Evolutionary conservation across 2,329 filamentous ascomycete genomes (phyloP).

Genomic region (Scorias spongiosa): DNA sequence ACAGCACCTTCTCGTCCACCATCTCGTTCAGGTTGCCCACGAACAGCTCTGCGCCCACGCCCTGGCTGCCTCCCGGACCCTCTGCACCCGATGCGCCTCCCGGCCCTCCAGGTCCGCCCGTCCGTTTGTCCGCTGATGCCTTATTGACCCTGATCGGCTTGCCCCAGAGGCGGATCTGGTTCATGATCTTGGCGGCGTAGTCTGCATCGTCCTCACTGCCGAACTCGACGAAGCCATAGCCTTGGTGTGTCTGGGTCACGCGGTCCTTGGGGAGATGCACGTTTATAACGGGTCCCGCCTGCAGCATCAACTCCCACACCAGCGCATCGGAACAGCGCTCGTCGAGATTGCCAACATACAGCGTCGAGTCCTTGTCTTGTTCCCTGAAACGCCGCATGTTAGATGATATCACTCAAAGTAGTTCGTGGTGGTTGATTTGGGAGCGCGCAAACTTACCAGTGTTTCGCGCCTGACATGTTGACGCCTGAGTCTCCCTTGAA

Average conservation of each 20-base stretch:
- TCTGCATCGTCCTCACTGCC: slow-evolving; percentile 90
- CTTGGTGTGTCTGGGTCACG: slow-evolving; percentile 91
- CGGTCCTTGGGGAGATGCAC: slow-evolving; percentile 97
- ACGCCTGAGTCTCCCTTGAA: slow-evolving; percentile 4
- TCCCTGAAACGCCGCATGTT: slow-evolving; percentile 44
- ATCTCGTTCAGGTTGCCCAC: slow-evolving; percentile 88
- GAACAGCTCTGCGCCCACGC: slow-evolving; percentile 87
- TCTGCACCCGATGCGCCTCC: slow-evolving; percentile 29
- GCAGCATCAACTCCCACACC: slow-evolving; percentile 96
- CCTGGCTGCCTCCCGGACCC: slow-evolving; percentile 67
- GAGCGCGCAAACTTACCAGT: slow-evolving; percentile 44
- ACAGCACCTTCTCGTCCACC: slow-evolving; percentile 90
- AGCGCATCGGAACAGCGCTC: slow-evolving; percentile 83
- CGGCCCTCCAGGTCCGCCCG: slow-evolving; percentile 77
- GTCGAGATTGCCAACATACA: slow-evolving; percentile 97
- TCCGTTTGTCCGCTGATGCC: slow-evolving; percentile 82
- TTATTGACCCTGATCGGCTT: slow-evolving; percentile 97
- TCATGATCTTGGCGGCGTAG: slow-evolving; percentile 93
- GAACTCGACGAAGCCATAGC: slow-evolving; percentile 98
- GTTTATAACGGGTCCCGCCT: slow-evolving; percentile 93
- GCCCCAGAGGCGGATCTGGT: slow-evolving; percentile 80
- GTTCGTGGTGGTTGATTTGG: background rate
- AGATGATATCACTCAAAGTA: background rate
- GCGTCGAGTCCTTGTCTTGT: slow-evolving; percentile 94
- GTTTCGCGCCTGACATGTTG: slow-evolving; percentile 55